Evolutionary conservation across 2,329 filamentous ascomycete species (phyloP).

Genomic region (Venturia aucupariae): DNA sequence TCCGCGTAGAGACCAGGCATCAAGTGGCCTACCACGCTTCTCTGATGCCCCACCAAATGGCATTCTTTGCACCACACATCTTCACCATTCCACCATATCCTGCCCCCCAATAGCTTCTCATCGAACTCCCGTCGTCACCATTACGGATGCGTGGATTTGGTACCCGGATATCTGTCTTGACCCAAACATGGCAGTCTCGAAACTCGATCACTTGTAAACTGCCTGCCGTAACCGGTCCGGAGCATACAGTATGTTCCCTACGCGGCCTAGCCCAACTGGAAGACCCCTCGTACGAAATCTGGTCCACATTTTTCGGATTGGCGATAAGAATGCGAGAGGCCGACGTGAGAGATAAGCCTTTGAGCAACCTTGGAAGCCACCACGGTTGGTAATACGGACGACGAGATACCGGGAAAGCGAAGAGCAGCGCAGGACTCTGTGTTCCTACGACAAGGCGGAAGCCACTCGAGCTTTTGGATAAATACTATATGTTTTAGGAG

Average conservation of each 20-base stretch:
- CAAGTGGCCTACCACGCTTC: neutral
- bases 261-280: neutral
- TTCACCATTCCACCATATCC: neutral
- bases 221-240: neutral
- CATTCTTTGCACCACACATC: neutral
- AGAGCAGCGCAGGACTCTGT: neutral
- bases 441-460: neutral
- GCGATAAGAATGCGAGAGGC: neutral
- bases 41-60: neutral
- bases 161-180: neutral
- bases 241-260: neutral
- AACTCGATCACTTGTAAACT: neutral
- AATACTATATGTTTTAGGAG: too few relatives aligned
- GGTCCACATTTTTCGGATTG: neutral
- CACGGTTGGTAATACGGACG: neutral
- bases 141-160: too few relatives aligned
- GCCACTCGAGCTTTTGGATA: too few relatives aligned
- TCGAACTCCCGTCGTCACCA: too few relatives aligned
- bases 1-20: neutral
- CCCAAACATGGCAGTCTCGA: neutral
- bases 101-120: too few relatives aligned
- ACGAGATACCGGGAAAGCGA: neutral
- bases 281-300: neutral
- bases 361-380: too few relatives aligned
- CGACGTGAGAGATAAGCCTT: neutral